Evolutionary conservation across 495 filamentous ascomycete genomes (phyloP), one percentile per base, ranked within the genome.

Genomic region (Parathielavia appendiculata): DNA sequence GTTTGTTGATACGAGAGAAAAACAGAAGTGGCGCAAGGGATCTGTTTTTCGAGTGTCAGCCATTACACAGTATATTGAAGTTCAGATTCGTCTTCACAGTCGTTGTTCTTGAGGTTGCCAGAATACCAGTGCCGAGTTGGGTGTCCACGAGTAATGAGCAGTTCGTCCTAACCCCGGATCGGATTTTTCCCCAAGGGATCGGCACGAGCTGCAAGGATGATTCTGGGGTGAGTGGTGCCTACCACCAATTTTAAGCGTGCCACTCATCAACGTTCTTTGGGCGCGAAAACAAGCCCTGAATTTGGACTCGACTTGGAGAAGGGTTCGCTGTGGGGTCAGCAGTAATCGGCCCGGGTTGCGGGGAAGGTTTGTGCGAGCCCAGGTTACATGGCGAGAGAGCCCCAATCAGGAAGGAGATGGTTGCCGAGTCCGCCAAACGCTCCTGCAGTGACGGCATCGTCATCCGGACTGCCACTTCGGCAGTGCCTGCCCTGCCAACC

Each of bases 401-500:
- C 3, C 22, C 9, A 14, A 46, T 13, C 20, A 20, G 44, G 44
- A 12, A 46, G 44, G 44, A 46, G 20, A 20, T 16, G 26, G 44
- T 12, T 16, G 12, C 13, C 12, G 22, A 4, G 44, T 20, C 44
- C 44, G 46, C 14, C 23, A 8, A 34, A 34, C 26, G 46, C 7
- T n/a, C 1, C 10, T 26, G 50, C 50, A 40, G 39, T 54, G 51
- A 54, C 51, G 39, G 52, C 40, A 55, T 55, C 40, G 17, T 10
- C 52, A 46, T 23, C 13, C 40, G 56, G 56, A 60, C 58, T 60
- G 58, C 58, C 58, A 52, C n/a, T 20, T 45, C 52, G 51, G 58
- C 44, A 56, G 30, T 60, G 19, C 5, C 39, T 13, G 38, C 23
- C 26, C 14, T 50, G 35, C 23, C 19, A n/a, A 38, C n/a, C 51